A percentile compares a stretch with the other conserved stretches of the same genome.
phyloP scores from a whole-genome alignment of 225 moss, liverwort and hornwort genomes.

The Sphagnum contortum region DNA sequence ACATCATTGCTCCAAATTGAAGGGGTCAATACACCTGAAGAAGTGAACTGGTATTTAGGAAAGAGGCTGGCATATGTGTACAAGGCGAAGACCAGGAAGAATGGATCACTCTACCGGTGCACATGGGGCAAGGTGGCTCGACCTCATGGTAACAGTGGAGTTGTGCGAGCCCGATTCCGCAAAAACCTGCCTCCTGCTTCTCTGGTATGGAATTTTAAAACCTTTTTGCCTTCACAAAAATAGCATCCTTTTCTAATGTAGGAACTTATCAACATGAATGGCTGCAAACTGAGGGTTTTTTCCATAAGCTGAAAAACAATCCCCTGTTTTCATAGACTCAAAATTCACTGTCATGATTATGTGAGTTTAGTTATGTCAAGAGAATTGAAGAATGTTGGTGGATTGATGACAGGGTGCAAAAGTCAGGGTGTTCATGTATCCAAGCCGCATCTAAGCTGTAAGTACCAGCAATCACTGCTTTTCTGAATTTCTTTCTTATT shows the following conservation, averaged over 20 bases:
- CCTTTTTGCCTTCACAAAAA: neutral
- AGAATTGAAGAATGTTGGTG: neutral
- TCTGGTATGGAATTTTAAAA: conserved; percentile 16
- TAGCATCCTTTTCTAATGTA: no score
- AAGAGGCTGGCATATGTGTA: no score
- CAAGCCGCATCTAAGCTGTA: conserved; percentile 25
- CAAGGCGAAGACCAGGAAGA: no score
- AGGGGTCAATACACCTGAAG: conserved; percentile 45
- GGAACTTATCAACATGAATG: no score
- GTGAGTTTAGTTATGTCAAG: neutral
- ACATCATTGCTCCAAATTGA: conserved; percentile 45
- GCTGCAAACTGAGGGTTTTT: no score
- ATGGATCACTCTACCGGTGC: conserved; percentile 19
- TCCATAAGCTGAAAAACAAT: no score
- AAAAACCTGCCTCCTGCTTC: conserved; percentile 48
- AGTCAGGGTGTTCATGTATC: conserved; percentile 42
- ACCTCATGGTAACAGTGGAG: conserved; percentile 50
- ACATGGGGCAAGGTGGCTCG: conserved; percentile 57
- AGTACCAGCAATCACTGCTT: no score
- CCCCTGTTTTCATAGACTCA: no score
- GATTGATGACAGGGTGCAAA: conserved; percentile 22
- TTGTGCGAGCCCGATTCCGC: conserved; percentile 50
- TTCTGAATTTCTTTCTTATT: no score
- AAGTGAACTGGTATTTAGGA: conserved; percentile 2
- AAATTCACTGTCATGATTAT: neutral